phyloP scores from a whole-genome alignment of 2,329 filamentous ascomycete genomes.

The Akanthomyces uredinophilus region DNA sequence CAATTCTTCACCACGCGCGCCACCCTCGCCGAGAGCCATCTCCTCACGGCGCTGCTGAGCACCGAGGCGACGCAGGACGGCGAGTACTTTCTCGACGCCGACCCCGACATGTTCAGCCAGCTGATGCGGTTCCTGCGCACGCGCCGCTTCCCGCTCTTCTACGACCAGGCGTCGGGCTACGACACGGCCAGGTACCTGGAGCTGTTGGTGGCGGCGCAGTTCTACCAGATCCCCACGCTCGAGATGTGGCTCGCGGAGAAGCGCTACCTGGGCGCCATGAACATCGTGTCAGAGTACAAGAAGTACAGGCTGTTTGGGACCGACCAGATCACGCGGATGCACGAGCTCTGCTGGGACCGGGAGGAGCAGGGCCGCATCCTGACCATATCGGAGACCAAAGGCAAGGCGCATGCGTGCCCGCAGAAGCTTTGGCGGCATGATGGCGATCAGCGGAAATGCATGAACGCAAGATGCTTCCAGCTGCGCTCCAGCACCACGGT shows the following conservation, averaged over 20 bases:
- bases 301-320: constrained; percentile 1
- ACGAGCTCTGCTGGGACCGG: constrained; percentile 9
- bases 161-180: constrained; percentile 24
- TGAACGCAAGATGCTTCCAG: constrained; percentile 1
- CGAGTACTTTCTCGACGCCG: constrained; percentile 34
- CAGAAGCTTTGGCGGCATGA: constrained; percentile 13
- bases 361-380: constrained; percentile 6
- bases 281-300: constrained; percentile 7
- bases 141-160: constrained; percentile 31
- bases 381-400: constrained; percentile 1
- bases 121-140: constrained; percentile 31
- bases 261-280: constrained; percentile 17
- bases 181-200: constrained; percentile 31
- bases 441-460: constrained; percentile 2
- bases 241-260: constrained; percentile 22
- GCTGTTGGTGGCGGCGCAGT: constrained; percentile 28
- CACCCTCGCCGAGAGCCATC: constrained; percentile 17
- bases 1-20: constrained; percentile 19
- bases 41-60: constrained; percentile 17
- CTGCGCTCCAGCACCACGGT: neutral
- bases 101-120: constrained; percentile 31
- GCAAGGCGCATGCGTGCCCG: constrained; percentile 4
- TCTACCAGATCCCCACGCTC: constrained; percentile 26
- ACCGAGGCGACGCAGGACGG: constrained; percentile 17
- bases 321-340: constrained; percentile 7